These are phyloP conservation scores for Anastatica hierochuntica DNA, from an alignment of 345 rosid species.

Conservation along the genomic window DNA sequence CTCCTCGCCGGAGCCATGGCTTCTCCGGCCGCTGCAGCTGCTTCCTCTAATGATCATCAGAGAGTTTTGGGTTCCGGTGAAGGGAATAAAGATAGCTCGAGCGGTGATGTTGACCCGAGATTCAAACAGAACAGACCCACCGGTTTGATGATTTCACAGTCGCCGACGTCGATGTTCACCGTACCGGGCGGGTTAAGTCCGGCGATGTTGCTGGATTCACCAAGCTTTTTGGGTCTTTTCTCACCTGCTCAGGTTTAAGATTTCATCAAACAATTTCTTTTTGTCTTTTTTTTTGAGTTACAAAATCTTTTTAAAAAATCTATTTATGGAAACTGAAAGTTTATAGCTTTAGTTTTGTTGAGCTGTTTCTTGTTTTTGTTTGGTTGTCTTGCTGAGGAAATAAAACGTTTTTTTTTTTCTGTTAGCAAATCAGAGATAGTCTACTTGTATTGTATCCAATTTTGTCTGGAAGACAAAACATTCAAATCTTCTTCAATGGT, in stretches of 20 bases:
- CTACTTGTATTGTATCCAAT: too few species aligned
- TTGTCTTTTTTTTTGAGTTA: too few species aligned
- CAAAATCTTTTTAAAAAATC: constrained; percentile 4
- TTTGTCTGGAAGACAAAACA: too few species aligned
- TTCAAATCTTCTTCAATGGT: too few species aligned
- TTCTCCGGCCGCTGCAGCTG: constrained; percentile 38
- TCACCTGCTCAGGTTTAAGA: constrained; percentile 51
- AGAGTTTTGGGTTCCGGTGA: not conserved
- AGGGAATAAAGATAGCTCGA: constrained; percentile 12
- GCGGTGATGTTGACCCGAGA: constrained; percentile 29
- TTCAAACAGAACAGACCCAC: constrained; percentile 39
- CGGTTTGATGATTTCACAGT: constrained; percentile 37
- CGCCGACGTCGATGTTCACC: constrained; percentile 41
- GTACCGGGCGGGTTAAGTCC: constrained; percentile 49
- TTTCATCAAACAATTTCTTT: too few species aligned
- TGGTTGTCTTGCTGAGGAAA: not conserved
- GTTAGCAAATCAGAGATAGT: constrained; percentile 11
- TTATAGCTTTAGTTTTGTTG: too few species aligned
- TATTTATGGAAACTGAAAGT: constrained; percentile 27
- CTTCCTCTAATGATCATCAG: not conserved
- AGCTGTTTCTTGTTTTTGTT: constrained; percentile 21
- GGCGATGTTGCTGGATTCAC: constrained; percentile 49
- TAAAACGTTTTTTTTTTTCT: constrained; percentile 1
- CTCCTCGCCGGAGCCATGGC: constrained; percentile 76
- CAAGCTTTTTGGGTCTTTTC: constrained; percentile 53